A percentile compares a stretch with the other conserved stretches of the same genome.
These are phyloP conservation scores for Exobasidium cylindrosporum DNA, from an alignment of 1,284 basidiomycete species.

Conservation along the genomic window DNA sequence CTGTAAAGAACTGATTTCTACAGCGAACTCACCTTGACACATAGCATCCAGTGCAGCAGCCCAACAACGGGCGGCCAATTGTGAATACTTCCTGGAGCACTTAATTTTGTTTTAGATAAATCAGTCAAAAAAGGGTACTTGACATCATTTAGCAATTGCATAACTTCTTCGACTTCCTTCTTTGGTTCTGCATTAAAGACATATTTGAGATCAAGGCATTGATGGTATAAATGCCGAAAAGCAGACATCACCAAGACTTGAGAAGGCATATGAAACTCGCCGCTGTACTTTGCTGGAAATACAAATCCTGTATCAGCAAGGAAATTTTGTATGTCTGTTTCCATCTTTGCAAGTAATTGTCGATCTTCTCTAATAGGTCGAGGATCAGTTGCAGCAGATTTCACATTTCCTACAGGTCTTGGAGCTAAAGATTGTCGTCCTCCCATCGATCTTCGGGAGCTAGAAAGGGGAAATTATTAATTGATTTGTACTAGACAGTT, in stretches of 20 bases:
- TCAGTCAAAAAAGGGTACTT: slow-evolving; percentile 52
- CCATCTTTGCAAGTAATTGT: slow-evolving; percentile 44
- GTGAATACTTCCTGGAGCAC: slow-evolving; percentile 47
- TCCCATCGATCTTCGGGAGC: slow-evolving; percentile 5
- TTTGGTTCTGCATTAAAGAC: slow-evolving; percentile 41
- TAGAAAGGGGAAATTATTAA: not conserved
- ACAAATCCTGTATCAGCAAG: slow-evolving; percentile 46
- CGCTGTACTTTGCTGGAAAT: slow-evolving; percentile 38
- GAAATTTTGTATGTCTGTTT: slow-evolving; percentile 38
- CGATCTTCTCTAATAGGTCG: slow-evolving; percentile 32
- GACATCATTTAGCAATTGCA: slow-evolving; percentile 48
- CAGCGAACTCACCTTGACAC: slow-evolving; percentile 27
- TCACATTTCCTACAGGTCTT: slow-evolving; percentile 21
- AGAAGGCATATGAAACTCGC: slow-evolving; percentile 49
- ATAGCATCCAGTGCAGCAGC: slow-evolving; percentile 54
- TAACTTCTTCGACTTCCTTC: slow-evolving; percentile 52
- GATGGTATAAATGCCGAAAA: slow-evolving; percentile 50
- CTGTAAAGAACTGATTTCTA: not conserved
- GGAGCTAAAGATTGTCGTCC: slow-evolving; percentile 37
- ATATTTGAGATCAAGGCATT: slow-evolving; percentile 46
- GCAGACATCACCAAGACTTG: slow-evolving; percentile 48
- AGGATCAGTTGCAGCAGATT: slow-evolving; percentile 20
- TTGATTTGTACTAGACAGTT: too few relatives aligned
- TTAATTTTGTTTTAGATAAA: slow-evolving; percentile 53
- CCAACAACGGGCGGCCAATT: slow-evolving; percentile 52